These are phyloP conservation scores for Chaetomium strumarium DNA, from an alignment of 2,329 filamentous ascomycete genomes.

Conservation along the genomic window DNA sequence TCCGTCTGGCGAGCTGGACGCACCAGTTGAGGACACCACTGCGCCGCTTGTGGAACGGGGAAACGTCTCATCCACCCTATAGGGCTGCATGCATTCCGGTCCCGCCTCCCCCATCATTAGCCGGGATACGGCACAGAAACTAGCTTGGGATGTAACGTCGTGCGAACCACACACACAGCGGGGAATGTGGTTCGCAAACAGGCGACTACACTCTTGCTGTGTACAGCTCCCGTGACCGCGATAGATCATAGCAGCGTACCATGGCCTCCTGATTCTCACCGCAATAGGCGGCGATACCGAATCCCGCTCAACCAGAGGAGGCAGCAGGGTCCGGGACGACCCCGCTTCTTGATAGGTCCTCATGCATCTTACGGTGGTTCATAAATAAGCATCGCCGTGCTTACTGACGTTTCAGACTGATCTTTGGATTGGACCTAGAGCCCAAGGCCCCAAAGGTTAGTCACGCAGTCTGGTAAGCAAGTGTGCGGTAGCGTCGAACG, in stretches of 20 bases:
- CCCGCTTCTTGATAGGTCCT: neutral
- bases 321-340: neutral
- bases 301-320: neutral
- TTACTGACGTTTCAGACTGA: neutral
- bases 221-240: too few species aligned
- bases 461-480: neutral
- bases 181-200: constrained; percentile 15
- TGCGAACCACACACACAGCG: constrained; percentile 2
- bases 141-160: neutral
- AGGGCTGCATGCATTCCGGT: constrained; percentile 12
- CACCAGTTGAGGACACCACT: neutral
- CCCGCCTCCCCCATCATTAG: neutral
- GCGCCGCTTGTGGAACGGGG: neutral
- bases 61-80: neutral
- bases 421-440: too few species aligned
- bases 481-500: neutral
- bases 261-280: constrained; percentile 10
- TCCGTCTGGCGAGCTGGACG: neutral
- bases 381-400: too few species aligned
- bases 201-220: neutral
- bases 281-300: neutral
- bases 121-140: neutral
- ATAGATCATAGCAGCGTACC: too few species aligned
- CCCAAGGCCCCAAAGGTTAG: too few species aligned
- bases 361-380: neutral